A percentile compares a stretch with the other conserved stretches of the same genome.
phyloP scores from a whole-genome alignment of 352 stramenopile species.

The Globisporangium splendens region DNA sequence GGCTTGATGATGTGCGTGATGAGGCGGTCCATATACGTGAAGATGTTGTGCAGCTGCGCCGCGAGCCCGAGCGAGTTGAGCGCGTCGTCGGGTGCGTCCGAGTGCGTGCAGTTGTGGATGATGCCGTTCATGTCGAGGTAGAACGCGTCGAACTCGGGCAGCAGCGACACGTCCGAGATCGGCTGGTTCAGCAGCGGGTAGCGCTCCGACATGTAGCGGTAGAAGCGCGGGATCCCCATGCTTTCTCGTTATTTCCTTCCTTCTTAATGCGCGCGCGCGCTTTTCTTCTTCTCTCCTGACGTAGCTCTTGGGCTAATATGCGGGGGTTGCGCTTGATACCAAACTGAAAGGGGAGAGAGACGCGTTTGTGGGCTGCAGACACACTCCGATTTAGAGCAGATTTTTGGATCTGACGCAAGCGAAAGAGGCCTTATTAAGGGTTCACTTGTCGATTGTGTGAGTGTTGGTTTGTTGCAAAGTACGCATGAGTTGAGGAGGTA shows the following conservation, averaged over 20 bases:
- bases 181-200: conserved; percentile 99
- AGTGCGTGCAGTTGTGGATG: conserved; percentile 99
- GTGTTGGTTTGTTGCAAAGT: too few species aligned
- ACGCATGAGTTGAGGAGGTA: too few species aligned
- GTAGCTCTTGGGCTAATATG: too few species aligned
- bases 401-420: too few species aligned
- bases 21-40: conserved; percentile 92
- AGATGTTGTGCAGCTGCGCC: conserved; percentile 92
- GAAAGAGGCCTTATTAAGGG: too few species aligned
- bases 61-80: conserved; percentile 90
- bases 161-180: conserved; percentile 93
- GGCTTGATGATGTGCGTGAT: conserved; percentile 97
- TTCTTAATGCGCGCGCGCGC: background rate
- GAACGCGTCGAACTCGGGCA: conserved; percentile 98
- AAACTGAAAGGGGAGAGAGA: too few species aligned
- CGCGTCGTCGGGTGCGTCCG: conserved; percentile 89
- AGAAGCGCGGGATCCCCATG: conserved; percentile 94
- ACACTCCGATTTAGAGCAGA: too few species aligned
- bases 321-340: too few species aligned
- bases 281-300: background rate
- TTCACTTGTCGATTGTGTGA: too few species aligned
- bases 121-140: conserved; percentile 99
- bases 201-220: conserved; percentile 91
- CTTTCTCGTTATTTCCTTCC: conserved; percentile 2
- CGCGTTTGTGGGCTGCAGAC: too few species aligned